Percentiles rank a stretch among this genome's conserved stretches.
phyloP scores from a whole-genome alignment of 2,329 filamentous ascomycete species.

The Dactylellina drechsleri region DNA sequence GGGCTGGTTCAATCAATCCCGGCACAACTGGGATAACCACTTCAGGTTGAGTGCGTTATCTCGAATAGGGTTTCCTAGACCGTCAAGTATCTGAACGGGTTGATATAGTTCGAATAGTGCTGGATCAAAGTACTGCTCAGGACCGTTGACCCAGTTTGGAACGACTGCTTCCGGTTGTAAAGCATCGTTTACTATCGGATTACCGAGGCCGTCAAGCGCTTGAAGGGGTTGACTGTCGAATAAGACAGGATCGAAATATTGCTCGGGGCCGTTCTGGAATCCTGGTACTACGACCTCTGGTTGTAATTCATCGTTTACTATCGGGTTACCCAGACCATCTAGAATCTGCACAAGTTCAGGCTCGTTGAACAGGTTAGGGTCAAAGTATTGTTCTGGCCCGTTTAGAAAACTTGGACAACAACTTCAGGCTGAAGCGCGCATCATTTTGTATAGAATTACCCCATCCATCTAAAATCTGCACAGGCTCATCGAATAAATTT shows the following conservation, averaged over 20 bases:
- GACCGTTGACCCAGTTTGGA: constrained; percentile 1
- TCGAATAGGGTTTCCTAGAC: constrained; percentile 7
- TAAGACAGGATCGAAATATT: constrained; percentile 6
- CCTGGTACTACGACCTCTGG: background rate
- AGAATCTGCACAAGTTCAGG: background rate
- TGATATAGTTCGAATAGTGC: background rate
- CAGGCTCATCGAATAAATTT: background rate
- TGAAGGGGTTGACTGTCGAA: background rate
- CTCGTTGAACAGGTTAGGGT: constrained; percentile 9
- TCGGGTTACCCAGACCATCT: constrained; percentile 7
- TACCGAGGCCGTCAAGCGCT: constrained; percentile 4
- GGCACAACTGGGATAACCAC: background rate
- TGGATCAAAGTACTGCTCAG: constrained; percentile 16
- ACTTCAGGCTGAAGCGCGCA: constrained; percentile 7
- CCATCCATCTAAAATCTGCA: constrained; percentile 8
- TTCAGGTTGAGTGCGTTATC: background rate
- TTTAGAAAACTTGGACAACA: background rate
- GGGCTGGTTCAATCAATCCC: background rate
- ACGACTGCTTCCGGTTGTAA: background rate
- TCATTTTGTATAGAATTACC: constrained; percentile 5
- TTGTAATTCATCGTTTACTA: constrained; percentile 2
- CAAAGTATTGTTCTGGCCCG: constrained; percentile 12
- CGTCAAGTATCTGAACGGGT: constrained; percentile 5
- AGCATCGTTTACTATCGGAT: constrained; percentile 8
- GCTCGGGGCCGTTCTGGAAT: constrained; percentile 3